Conservation (phyloP, 176 grass and related monocot genomes). For the Melocanna baccifera region DNA sequence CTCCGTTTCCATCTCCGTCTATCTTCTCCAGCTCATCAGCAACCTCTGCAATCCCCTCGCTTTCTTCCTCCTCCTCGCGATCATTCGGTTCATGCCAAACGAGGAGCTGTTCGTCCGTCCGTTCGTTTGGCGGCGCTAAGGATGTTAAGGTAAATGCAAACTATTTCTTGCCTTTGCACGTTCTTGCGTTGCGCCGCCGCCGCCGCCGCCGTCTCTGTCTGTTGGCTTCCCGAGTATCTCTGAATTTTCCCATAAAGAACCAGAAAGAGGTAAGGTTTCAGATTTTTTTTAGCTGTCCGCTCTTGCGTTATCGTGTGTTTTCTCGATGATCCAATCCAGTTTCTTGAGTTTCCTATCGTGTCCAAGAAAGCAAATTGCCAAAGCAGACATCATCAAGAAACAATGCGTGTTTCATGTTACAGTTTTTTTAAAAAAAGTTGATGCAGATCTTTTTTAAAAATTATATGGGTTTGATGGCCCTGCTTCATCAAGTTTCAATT, state of each 20-base stretch:
- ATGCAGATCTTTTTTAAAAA: background rate
- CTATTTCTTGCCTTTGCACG: background rate
- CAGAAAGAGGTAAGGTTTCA: background rate
- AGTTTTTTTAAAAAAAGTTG: background rate
- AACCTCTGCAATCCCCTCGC: background rate
- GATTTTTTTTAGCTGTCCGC: too few species aligned
- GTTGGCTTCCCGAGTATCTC: background rate
- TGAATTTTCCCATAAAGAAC: background rate
- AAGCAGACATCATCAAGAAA: background rate
- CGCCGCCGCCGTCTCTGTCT: background rate
- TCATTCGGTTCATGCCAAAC: background rate
- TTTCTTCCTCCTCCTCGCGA: background rate
- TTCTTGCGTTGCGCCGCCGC: background rate
- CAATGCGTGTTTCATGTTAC: background rate
- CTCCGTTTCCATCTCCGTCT: background rate
- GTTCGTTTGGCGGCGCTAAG: background rate
- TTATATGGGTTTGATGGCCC: background rate
- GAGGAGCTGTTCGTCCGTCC: background rate
- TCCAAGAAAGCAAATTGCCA: too few species aligned
- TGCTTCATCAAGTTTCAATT: background rate
- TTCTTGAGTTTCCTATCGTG: background rate
- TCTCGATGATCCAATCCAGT: background rate
- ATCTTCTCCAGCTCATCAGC: slow-evolving; percentile 8
- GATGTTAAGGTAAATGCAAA: background rate
- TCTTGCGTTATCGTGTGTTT: background rate